Evolutionary conservation across 495 filamentous ascomycete genomes (phyloP), one percentile per base, ranked within the genome.

Genomic region (Penicillium diatomitis): DNA sequence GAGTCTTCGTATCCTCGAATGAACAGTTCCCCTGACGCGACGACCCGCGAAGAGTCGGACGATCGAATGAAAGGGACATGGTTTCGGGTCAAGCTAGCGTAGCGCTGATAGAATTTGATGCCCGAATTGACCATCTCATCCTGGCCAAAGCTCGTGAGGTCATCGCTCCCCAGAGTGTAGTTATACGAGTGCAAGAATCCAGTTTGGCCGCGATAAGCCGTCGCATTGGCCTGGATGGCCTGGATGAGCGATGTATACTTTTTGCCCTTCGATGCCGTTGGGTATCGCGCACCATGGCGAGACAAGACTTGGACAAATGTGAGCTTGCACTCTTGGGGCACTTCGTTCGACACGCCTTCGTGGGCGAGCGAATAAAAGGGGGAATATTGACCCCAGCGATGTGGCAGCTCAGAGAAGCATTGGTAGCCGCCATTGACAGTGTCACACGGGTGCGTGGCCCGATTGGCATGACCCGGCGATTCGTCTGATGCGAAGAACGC

Each of bases 331-430:
- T 68, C 67, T 3, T 68, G 35, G 2, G 88, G 88, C 4, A 85
- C 56, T 0, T 68, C 62, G 2, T 72, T 50, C 4, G 77, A 69
- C 38, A 88, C 73, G 5, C 77, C 62, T 28, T 80, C 75, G 2
- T 59, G 49, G 2, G 55, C 52, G 3, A 90, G 80, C 0, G 79
- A 74, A 69, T 85, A 94, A 63, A 79, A 90, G 9, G 89, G 87
- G 20, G 87, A 87, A 65, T 95, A 92, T 58, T 89, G 86, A 46
- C 88, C 89, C 89, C 88, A 94, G 49, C 66, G 76, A 50, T 85
- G 87, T 4, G 86, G 78, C 38, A 84, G 70, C 10, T 72, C 46
- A 7, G 72, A 49, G 33, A 71, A 65, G 62, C 82, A 87, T 52
- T 81, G 78, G 61, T 82, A 89, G 30, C 87, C 88, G 43, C 64